Evolutionary conservation across 2,329 filamentous ascomycete species (phyloP), one percentile per base, ranked within the genome.

Genomic region (Juglanconis sp.): DNA sequence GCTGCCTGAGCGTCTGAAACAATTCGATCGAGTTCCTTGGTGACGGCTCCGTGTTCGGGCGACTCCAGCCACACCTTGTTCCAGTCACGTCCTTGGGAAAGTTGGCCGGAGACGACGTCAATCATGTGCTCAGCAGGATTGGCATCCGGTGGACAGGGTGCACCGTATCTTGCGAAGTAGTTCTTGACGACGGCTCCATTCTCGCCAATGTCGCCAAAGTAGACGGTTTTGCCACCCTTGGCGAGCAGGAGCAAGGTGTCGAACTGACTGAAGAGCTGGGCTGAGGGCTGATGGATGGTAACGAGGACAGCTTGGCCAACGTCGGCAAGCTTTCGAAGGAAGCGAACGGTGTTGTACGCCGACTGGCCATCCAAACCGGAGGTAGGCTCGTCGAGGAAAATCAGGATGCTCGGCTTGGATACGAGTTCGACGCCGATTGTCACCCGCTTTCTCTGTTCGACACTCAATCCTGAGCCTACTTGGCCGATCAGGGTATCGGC

Each of bases 101-200:
- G 24, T 24, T 24, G 24, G 15, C 68, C 67, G 58, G 78, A 79
- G 56, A 79, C 77, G 15, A 81, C 72, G 65, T 83, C 79, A 6
- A 92, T 79, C 85, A 92, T 91, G 76, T 85, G 92, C 72, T 92
- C 89, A 1, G 89, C 89, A 0, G 89, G 89, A 65, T 92, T 92
- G 62, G 88, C 87, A 1, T 85, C 79, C 2, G 79, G 72, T 8
- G 77, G 79, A 60, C 88, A 89, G 50, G 76, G 73, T 1, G 84
- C 87, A 4, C 88, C 89, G 58, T 89, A 83, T 10, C 72, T 68
- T 68, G 87, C 83, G 61, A 93, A 92, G 71, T 89, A 89, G 46
- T 77, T 74, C 1, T 85, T 77, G 53, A 90, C 71, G 0, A 76
- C 84, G 3, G 74, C 73, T 0, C 85, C 87, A 64, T 86, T 81